These are phyloP conservation scores for Hypoxylon cercidicola DNA, from an alignment of 495 filamentous ascomycete genomes.

Conservation along the genomic window DNA sequence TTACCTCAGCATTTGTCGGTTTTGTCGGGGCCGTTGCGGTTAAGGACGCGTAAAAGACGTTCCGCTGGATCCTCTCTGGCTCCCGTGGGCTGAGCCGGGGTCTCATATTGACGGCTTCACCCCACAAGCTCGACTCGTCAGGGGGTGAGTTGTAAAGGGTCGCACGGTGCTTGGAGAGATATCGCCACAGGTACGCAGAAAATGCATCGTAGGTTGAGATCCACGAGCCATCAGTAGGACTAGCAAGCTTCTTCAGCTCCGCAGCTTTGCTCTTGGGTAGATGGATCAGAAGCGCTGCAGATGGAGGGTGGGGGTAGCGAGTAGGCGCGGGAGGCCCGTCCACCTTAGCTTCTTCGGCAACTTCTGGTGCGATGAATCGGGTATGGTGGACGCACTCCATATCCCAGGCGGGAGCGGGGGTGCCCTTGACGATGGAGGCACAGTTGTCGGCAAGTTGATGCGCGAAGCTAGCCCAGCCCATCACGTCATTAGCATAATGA, in stretches of 20 bases:
- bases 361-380: constrained; percentile 42
- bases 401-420: constrained; percentile 50
- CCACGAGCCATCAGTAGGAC: constrained; percentile 46
- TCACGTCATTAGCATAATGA: constrained; percentile 57
- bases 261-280: constrained; percentile 56
- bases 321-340: constrained; percentile 48
- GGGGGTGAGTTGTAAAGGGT: constrained; percentile 46
- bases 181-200: constrained; percentile 52
- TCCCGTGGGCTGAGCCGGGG: constrained; percentile 46
- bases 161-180: constrained; percentile 47
- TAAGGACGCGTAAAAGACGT: constrained; percentile 48
- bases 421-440: constrained; percentile 45
- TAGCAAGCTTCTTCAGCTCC: constrained; percentile 51
- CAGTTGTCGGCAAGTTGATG: constrained; percentile 60
- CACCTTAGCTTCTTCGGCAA: constrained; percentile 37
- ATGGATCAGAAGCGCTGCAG: constrained; percentile 51
- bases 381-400: constrained; percentile 47
- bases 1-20: constrained; percentile 46
- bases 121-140: constrained; percentile 42
- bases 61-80: constrained; percentile 48
- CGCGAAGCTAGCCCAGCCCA: constrained; percentile 52
- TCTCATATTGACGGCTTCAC: constrained; percentile 56
- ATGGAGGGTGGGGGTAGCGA: constrained; percentile 46
- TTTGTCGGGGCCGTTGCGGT: constrained; percentile 32
- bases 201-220: constrained; percentile 59